Evolutionary conservation across 805 yeast genomes (phyloP).

Genomic region (Kockiozyma suomiensis): DNA sequence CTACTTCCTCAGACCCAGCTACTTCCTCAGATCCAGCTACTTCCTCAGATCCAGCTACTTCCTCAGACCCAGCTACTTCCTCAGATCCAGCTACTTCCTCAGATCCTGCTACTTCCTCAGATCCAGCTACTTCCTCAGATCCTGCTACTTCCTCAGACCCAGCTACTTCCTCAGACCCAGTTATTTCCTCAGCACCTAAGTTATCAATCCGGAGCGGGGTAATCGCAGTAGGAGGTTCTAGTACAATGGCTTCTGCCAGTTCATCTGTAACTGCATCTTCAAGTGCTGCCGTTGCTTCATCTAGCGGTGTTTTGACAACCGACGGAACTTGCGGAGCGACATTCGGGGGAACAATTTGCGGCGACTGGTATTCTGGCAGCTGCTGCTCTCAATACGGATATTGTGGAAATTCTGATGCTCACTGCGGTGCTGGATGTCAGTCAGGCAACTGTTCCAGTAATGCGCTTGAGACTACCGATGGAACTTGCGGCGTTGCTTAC

Average conservation of each 20-base stretch:
- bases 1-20: no score
- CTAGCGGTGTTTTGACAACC: slow-evolving; percentile 3
- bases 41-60: no score
- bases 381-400: slow-evolving; percentile 29
- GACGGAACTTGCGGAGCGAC: slow-evolving; percentile 28
- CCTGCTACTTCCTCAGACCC: background rate
- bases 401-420: slow-evolving; percentile 18
- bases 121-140: background rate
- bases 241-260: no score
- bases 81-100: no score
- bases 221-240: no score
- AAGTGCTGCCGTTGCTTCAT: background rate
- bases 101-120: no score
- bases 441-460: slow-evolving; percentile 2
- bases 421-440: slow-evolving; percentile 16
- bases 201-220: no score
- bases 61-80: no score
- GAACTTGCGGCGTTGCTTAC: slow-evolving; percentile 16
- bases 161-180: background rate
- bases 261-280: background rate
- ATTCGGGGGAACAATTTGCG: slow-evolving; percentile 13
- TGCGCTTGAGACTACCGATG: slow-evolving; percentile 5
- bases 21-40: no score
- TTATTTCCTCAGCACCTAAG: background rate
- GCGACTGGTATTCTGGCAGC: slow-evolving; percentile 17